Base-by-base conservation (phyloP, 768 basidiomycete genomes). In the Obba rivulosa region DNA sequence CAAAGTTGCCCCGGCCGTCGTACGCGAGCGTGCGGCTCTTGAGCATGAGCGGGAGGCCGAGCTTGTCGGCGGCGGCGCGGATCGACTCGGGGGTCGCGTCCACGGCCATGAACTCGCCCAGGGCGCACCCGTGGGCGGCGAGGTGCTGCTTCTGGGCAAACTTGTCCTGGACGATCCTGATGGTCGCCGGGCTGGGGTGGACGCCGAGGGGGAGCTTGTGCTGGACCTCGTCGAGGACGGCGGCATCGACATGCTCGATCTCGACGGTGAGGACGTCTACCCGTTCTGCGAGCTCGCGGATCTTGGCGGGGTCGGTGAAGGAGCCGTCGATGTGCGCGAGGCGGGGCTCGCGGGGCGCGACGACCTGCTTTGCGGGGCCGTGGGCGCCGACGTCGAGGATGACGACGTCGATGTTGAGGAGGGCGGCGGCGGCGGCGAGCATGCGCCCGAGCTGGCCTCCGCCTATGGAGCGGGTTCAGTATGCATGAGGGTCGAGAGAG, bases 371-470 rank as follows among this genome's bases (percentile, higher is more conserved):
- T 8, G 95, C 96, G 0, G 95, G 96, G 0, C 77, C 79, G 48
- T 77, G 63, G n/a, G 77, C 71, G 13, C 90, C 91, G 9, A 81
- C 78, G 61, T 96, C 96, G 31, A 99, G 85, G 54, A 96, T 80
- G 25, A 92, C 67, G 16, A 94, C 70, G 35, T 85, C 79, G 57
- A 96, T 75, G 60, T 92, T 89, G 43, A 98, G 77, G 25, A 92
- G 76, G 2, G 93, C 85, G 3, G 95, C 94, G 0, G 94, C 83
- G 25, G 85, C 84, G 3, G 86, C 89, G 13, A 99, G 78, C 96
- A 99, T 99, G 20, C 95, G 91, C 21, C 95, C 95, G 21, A 99
- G 81, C 68, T 98, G 95, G 53, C 95, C 94, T 34, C 96, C 96
- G 53, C 95, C 95, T 94, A 46, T 10, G 21, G 41, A 20, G 11